Conservation (phyloP, 192 early-diverging fungal species). For the Backusella tarrabulga region DNA sequence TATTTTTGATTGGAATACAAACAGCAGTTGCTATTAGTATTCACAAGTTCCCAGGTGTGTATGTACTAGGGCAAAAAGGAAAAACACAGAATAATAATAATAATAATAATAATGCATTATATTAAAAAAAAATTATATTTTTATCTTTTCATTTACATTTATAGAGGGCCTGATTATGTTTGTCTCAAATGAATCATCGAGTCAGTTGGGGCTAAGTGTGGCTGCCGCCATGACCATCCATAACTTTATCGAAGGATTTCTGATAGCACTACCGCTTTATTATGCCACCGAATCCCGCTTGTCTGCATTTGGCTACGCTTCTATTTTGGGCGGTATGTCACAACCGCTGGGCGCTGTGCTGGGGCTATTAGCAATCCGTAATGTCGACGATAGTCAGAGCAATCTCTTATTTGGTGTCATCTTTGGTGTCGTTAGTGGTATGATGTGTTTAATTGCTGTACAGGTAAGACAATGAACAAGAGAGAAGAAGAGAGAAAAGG, state of each 20-base stretch:
- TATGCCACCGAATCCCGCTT: conserved; percentile 43
- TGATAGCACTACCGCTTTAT: conserved; percentile 56
- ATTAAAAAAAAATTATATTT: neutral
- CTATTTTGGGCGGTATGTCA: conserved; percentile 49
- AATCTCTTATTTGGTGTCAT: conserved; percentile 46
- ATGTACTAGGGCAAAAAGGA: neutral
- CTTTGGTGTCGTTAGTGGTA: conserved; percentile 52
- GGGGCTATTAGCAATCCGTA: conserved; percentile 42
- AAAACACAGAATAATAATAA: neutral
- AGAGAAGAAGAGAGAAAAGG: neutral
- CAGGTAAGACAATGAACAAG: conserved; percentile 28
- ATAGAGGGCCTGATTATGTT: conserved; percentile 58
- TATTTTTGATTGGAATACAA: conserved; percentile 48
- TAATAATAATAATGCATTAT: neutral
- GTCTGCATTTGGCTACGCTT: conserved; percentile 44
- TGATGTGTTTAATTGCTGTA: conserved; percentile 54
- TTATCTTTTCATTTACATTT: neutral
- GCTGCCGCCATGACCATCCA: conserved; percentile 53
- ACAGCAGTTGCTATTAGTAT: conserved; percentile 51
- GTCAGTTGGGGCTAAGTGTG: conserved; percentile 47
- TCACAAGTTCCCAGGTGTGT: conserved; percentile 56
- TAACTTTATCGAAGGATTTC: conserved; percentile 55
- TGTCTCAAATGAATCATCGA: conserved; percentile 44
- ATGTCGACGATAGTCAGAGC: conserved; percentile 40
- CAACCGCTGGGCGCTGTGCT: conserved; percentile 53